A percentile compares a stretch with the other conserved stretches of the same genome.
These are phyloP conservation scores for Pyronema omphalodes DNA, from an alignment of 495 filamentous ascomycete species.

Conservation along the genomic window DNA sequence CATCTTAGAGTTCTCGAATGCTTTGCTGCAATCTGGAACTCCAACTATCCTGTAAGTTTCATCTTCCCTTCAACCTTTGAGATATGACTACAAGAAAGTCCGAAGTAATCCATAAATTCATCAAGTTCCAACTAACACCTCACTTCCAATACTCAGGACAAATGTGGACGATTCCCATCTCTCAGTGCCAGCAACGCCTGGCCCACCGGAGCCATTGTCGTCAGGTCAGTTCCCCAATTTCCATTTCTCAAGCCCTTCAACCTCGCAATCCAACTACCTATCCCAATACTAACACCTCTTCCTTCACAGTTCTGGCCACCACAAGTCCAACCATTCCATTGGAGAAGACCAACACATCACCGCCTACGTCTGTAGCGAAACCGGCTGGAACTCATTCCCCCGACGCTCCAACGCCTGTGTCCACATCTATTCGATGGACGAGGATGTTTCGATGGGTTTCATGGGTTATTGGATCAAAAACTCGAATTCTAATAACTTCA, in stretches of 20 bases:
- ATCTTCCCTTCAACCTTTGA: too few species aligned
- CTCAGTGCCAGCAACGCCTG: neutral
- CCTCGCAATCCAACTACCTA: neutral
- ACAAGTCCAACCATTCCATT: neutral
- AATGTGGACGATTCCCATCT: neutral
- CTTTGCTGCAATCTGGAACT: neutral
- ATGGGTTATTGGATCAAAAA: neutral
- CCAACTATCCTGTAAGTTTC: neutral
- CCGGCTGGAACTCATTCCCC: neutral
- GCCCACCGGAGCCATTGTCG: neutral
- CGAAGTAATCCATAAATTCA: neutral
- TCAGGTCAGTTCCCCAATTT: neutral
- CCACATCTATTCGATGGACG: neutral
- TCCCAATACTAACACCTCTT: neutral
- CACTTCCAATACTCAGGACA: neutral
- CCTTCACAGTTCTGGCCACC: neutral
- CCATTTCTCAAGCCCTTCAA: too few species aligned
- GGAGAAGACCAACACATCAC: neutral
- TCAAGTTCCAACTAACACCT: neutral
- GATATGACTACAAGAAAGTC: too few species aligned
- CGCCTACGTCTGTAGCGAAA: neutral
- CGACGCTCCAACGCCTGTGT: conserved; percentile 1
- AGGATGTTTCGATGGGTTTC: neutral
- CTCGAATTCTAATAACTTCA: neutral
- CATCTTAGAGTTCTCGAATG: neutral